Conservation (phyloP, 2,329 filamentous ascomycete species). For the Hypocrella siamensis region DNA sequence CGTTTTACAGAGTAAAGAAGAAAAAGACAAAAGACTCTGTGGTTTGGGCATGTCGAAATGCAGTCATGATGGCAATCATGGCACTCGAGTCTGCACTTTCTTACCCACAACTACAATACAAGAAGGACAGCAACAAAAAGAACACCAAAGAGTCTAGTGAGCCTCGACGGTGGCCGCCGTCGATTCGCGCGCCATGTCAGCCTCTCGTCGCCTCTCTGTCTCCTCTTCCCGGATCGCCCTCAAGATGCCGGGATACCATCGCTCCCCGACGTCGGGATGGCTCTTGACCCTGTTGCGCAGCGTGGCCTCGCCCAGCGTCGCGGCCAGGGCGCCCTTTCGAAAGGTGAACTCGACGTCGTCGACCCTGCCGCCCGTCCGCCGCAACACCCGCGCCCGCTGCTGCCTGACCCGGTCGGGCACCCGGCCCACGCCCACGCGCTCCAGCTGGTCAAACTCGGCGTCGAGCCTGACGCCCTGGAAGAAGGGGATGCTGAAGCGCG, state of each 20-base stretch:
- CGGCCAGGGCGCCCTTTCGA: slow-evolving; percentile 48
- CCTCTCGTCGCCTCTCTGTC: no score
- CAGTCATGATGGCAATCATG: no score
- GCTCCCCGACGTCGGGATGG: slow-evolving; percentile 72
- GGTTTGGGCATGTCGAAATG: no score
- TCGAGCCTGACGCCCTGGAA: slow-evolving; percentile 77
- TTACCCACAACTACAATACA: no score
- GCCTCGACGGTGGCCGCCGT: neutral
- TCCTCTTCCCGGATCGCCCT: slow-evolving; percentile 43
- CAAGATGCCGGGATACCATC: slow-evolving; percentile 57
- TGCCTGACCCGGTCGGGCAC: slow-evolving; percentile 47
- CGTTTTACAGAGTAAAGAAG: no score
- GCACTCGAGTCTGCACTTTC: no score
- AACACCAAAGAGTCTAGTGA: no score
- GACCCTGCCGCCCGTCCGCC: slow-evolving; percentile 36
- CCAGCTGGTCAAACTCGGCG: slow-evolving; percentile 65
- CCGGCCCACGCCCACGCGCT: slow-evolving; percentile 35
- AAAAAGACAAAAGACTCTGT: no score
- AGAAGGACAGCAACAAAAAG: no score
- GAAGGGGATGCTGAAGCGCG: slow-evolving; percentile 70
- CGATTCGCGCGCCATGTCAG: no score
- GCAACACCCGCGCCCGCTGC: slow-evolving; percentile 43
- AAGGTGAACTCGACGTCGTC: slow-evolving; percentile 85
- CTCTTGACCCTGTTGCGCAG: slow-evolving; percentile 74
- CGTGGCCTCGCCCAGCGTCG: slow-evolving; percentile 66